Evolutionary conservation across 352 stramenopile species (phyloP).

Genomic region (Phytophthora niederhauseri): DNA sequence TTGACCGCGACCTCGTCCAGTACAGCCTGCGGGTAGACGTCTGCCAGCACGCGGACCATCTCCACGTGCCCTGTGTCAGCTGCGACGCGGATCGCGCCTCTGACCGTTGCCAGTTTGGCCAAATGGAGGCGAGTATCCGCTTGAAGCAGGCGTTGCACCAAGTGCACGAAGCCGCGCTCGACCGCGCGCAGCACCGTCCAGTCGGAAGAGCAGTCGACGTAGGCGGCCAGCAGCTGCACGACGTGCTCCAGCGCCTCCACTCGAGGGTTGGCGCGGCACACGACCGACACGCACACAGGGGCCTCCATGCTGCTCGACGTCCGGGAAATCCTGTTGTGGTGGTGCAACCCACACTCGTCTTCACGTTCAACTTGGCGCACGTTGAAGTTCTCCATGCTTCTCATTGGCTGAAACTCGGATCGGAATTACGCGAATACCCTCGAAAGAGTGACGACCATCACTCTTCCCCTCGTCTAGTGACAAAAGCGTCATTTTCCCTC

Average conservation of each 20-base stretch:
- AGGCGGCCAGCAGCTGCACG: constrained; percentile 41
- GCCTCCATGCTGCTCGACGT: constrained; percentile 6
- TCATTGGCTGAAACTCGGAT: constrained; percentile 5
- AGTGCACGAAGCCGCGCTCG: constrained; percentile 41
- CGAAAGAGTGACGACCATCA: not conserved
- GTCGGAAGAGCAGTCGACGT: constrained; percentile 36
- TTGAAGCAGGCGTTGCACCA: constrained; percentile 40
- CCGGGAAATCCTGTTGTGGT: constrained; percentile 24
- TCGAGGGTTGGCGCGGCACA: constrained; percentile 23
- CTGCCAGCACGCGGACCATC: constrained; percentile 15
- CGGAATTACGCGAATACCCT: not conserved
- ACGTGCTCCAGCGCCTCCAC: constrained; percentile 48
- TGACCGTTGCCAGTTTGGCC: constrained; percentile 8
- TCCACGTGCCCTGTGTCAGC: constrained; percentile 42
- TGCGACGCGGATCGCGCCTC: constrained; percentile 35
- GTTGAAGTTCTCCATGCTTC: constrained; percentile 11
- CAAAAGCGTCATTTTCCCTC: constrained; percentile 6
- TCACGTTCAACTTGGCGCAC: constrained; percentile 17
- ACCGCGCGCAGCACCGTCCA: constrained; percentile 54
- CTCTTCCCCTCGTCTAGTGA: constrained; percentile 1
- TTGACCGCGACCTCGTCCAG: constrained; percentile 33
- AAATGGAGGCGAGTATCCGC: constrained; percentile 33
- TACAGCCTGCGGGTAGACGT: constrained; percentile 15
- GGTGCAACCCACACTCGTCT: constrained; percentile 9
- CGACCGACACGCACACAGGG: constrained; percentile 23